Evolutionary conservation across 768 basidiomycete species (phyloP), one percentile per base, ranked within the genome.

Genomic region (Xerocomus potaroensis): DNA sequence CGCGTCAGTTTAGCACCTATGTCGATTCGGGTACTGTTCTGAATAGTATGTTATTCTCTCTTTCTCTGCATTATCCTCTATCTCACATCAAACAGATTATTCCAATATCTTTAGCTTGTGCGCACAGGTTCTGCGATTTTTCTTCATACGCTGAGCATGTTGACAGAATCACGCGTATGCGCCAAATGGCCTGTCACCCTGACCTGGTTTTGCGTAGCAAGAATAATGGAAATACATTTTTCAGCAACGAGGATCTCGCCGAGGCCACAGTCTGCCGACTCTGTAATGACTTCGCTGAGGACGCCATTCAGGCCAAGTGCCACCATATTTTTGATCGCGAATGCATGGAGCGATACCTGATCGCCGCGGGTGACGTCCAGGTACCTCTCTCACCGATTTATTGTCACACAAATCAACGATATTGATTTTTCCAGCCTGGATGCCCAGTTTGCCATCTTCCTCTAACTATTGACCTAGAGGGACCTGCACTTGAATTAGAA

Each of bases 241-340:
- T 67, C n/a, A 63, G 73, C 7, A 63, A 64, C 23, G 78, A 81
- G 16, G 78, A 84, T 24, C 61, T 73, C 5, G 78, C 75, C 10
- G 91, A 95, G 63, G 84, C 84, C 3, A 86, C 89, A 0, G 79
- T 97, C 8, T 99, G 96, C 61, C 78, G 96, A 45, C 69, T 99
- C n/a, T 99, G 96, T 68, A 91, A 92, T 57, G 96, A 99, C 56
- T 75, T 96, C 32, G 95, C 91, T 0, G 96, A 99, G 68, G 96
- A 99, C 59, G 92, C 96, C 3, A 97, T 99, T 52, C 83, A 91
- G 61, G 84, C 92, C 21, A 88, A 83, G 56, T 99, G 96, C 62
- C 81, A 79, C 32, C 96, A 99, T 61, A 84, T 96, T 51, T 99
- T 96, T 59, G 93, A 97, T 63, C 80, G 96, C 45, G 90, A 93